phyloP scores from a whole-genome alignment of 139 green algal species.

The Chlamydomonas sp. region DNA sequence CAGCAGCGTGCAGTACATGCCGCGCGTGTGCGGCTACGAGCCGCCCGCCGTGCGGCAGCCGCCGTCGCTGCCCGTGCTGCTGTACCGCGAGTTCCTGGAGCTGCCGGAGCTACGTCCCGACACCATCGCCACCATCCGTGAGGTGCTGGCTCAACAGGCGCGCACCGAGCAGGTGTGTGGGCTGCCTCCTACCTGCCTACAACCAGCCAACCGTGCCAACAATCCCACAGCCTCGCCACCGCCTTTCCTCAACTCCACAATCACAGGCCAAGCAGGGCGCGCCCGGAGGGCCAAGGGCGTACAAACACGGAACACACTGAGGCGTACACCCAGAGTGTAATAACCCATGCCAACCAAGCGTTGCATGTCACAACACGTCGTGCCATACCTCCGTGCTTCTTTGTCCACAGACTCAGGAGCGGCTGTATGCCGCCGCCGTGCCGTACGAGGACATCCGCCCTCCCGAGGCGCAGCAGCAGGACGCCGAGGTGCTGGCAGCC shows the following conservation, averaged over 20 bases:
- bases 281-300: too few relatives aligned
- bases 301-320: too few relatives aligned
- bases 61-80: slow-evolving; percentile 42
- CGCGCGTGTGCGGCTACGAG: slow-evolving; percentile 48
- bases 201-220: neutral
- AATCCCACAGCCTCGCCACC: too few relatives aligned
- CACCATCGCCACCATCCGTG: slow-evolving; percentile 19
- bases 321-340: too few relatives aligned
- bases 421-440: slow-evolving; percentile 24
- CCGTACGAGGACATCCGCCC: slow-evolving; percentile 8
- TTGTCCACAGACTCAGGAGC: neutral
- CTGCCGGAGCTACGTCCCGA: slow-evolving; percentile 34
- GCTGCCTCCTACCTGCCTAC: neutral
- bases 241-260: too few relatives aligned
- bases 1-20: slow-evolving; percentile 45
- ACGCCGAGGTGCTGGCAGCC: slow-evolving; percentile 8
- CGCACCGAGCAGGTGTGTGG: slow-evolving; percentile 26
- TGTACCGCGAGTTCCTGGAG: slow-evolving; percentile 56
- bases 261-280: too few relatives aligned
- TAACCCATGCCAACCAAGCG: too few relatives aligned
- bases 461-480: neutral
- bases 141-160: slow-evolving; percentile 41
- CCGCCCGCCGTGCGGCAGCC: slow-evolving; percentile 18
- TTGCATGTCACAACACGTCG: too few relatives aligned
- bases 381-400: too few relatives aligned